These are phyloP conservation scores for Paxillus ammoniavirescens DNA, from an alignment of 768 basidiomycete genomes.

Conservation along the genomic window DNA sequence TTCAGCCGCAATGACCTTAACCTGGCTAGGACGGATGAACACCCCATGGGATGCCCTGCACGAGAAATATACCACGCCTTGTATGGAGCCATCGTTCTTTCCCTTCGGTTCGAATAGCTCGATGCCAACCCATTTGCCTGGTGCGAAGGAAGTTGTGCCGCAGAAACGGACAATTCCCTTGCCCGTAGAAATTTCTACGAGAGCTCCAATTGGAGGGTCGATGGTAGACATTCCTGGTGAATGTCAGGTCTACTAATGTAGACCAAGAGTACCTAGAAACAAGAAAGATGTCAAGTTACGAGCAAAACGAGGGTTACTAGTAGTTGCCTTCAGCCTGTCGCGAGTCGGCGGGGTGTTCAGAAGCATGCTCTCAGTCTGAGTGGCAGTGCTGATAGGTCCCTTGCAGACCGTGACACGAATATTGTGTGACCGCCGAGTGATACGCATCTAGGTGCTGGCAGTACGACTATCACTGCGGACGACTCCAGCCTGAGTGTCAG, in stretches of 20 bases:
- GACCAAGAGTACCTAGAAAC: conserved; percentile 2
- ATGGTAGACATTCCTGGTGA: conserved; percentile 30
- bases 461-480: conserved; percentile 2
- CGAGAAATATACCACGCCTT: conserved; percentile 76
- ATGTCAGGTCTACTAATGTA: conserved; percentile 3
- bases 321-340: neutral
- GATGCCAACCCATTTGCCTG: conserved; percentile 94
- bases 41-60: conserved; percentile 80
- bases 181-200: conserved; percentile 79
- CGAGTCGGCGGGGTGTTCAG: neutral
- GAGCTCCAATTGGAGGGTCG: conserved; percentile 61
- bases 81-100: conserved; percentile 94
- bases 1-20: conserved; percentile 54
- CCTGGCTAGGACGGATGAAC: conserved; percentile 85
- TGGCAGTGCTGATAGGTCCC: conserved; percentile 14
- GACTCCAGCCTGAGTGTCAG: no score
- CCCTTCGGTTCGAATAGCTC: conserved; percentile 81
- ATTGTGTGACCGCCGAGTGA: conserved; percentile 6
- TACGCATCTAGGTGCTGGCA: conserved; percentile 1
- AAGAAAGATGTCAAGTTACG: neutral
- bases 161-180: conserved; percentile 84
- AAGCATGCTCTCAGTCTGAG: neutral
- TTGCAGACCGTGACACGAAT: conserved; percentile 1
- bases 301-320: neutral
- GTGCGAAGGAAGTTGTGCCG: conserved; percentile 78